Percentiles rank a stretch among this genome's conserved stretches.
Evolutionary conservation across 805 yeast species (phyloP).

Genomic region (Starmerella riodocensis): DNA sequence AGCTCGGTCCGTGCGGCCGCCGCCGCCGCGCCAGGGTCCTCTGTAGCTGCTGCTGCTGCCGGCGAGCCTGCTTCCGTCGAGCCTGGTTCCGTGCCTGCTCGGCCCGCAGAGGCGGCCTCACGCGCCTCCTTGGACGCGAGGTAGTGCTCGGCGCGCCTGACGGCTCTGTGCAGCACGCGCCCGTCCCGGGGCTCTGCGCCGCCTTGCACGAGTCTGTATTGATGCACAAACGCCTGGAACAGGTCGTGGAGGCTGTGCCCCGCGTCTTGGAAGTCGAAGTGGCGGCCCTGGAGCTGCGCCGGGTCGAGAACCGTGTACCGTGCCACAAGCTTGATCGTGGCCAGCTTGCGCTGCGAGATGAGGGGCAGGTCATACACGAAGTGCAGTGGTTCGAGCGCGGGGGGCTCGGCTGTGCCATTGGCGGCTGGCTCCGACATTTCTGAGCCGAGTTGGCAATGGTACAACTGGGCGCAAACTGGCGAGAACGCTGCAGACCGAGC

Average conservation of each 20-base stretch:
- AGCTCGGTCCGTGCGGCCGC: no score
- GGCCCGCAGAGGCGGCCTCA: constrained; percentile 26
- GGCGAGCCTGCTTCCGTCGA: background rate
- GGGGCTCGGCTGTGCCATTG: background rate
- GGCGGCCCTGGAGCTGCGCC: constrained; percentile 23
- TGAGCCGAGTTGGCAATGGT: no score
- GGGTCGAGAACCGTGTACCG: constrained; percentile 53
- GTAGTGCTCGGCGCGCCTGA: constrained; percentile 3
- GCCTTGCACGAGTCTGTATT: constrained; percentile 37
- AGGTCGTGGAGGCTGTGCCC: constrained; percentile 47
- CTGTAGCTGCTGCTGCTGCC: background rate
- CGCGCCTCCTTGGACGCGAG: constrained; percentile 26
- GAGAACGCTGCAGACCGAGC: no score
- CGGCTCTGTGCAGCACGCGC: constrained; percentile 19
- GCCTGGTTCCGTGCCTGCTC: background rate
- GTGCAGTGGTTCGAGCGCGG: constrained; percentile 1
- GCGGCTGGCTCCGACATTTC: no score
- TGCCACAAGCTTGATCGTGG: constrained; percentile 61
- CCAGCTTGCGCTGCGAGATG: constrained; percentile 51
- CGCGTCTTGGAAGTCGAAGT: constrained; percentile 51
- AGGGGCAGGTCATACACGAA: constrained; percentile 22
- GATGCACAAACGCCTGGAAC: constrained; percentile 39
- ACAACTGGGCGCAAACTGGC: no score
- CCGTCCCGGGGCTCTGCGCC: constrained; percentile 20
- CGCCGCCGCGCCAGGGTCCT: no score